These are phyloP conservation scores for Pythium rhizo-oryzae DNA, from an alignment of 352 stramenopile species.

Conservation along the genomic window DNA sequence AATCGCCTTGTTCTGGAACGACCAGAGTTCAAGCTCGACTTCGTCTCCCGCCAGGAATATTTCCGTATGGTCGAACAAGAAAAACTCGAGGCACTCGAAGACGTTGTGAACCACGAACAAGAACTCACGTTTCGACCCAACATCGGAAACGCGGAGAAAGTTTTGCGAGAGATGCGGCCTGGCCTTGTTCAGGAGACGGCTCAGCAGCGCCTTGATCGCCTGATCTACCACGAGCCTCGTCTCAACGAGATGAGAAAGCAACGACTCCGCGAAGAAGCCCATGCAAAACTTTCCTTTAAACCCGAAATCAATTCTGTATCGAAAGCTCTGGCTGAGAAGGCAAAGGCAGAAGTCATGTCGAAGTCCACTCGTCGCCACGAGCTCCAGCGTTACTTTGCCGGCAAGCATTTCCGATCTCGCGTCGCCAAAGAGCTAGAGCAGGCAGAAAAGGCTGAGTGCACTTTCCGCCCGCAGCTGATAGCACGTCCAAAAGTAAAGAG, in stretches of 20 bases:
- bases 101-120: slow-evolving; percentile 38
- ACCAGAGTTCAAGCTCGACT: slow-evolving; percentile 81
- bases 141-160: slow-evolving; percentile 70
- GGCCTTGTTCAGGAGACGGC: slow-evolving; percentile 61
- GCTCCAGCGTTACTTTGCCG: slow-evolving; percentile 57
- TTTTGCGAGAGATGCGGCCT: slow-evolving; percentile 68
- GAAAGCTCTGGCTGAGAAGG: slow-evolving; percentile 51
- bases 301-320: slow-evolving; percentile 81
- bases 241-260: slow-evolving; percentile 65
- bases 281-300: slow-evolving; percentile 72
- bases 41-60: slow-evolving; percentile 67
- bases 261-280: slow-evolving; percentile 51
- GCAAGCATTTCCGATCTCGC: slow-evolving; percentile 71
- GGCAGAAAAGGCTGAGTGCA: slow-evolving; percentile 68
- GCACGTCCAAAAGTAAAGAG: slow-evolving; percentile 32
- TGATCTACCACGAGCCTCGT: slow-evolving; percentile 71
- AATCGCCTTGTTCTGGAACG: slow-evolving; percentile 52
- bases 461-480: slow-evolving; percentile 59
- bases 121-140: slow-evolving; percentile 73
- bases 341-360: slow-evolving; percentile 39
- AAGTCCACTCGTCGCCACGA: slow-evolving; percentile 30
- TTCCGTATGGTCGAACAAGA: slow-evolving; percentile 70
- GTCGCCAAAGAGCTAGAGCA: slow-evolving; percentile 72
- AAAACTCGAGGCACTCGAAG: slow-evolving; percentile 58
- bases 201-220: slow-evolving; percentile 59